Conservation (phyloP, 2,329 filamentous ascomycete genomes). For the Neonectria sp. region DNA sequence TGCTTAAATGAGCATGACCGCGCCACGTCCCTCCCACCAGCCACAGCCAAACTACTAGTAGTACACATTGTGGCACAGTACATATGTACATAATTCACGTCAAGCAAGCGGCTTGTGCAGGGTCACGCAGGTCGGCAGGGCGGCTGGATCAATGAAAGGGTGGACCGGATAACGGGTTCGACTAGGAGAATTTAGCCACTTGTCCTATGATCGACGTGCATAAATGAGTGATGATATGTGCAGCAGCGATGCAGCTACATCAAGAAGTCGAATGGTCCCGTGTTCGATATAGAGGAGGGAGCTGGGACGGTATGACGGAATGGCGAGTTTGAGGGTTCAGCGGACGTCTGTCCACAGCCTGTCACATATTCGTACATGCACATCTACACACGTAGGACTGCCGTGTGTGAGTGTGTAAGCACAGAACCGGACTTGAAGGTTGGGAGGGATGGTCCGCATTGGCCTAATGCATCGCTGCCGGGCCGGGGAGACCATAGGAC, state of each 20-base stretch:
- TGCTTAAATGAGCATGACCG: background rate
- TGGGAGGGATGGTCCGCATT: constrained; percentile 3
- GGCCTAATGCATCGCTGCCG: constrained; percentile 8
- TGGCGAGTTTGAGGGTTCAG: constrained; percentile 1
- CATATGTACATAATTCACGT: background rate
- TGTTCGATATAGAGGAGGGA: background rate
- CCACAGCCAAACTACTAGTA: background rate
- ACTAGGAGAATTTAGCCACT: constrained; percentile 1
- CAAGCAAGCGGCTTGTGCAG: background rate
- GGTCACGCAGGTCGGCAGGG: background rate
- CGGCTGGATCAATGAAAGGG: background rate
- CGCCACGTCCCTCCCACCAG: constrained; percentile 1
- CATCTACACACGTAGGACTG: too few species aligned
- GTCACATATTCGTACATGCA: too few species aligned
- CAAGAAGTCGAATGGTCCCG: too few species aligned
- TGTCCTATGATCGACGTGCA: constrained; percentile 1
- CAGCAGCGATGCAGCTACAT: constrained; percentile 4
- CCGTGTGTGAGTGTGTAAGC: background rate
- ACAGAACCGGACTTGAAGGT: background rate
- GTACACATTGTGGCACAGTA: background rate
- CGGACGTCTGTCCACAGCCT: background rate
- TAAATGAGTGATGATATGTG: constrained; percentile 6
- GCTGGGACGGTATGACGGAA: background rate
- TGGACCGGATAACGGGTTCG: background rate
- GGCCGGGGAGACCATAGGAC: constrained; percentile 2